Evolutionary conservation across 2,329 filamentous ascomycete species (phyloP).

Genomic region (Beauveria rudraprayagi): DNA sequence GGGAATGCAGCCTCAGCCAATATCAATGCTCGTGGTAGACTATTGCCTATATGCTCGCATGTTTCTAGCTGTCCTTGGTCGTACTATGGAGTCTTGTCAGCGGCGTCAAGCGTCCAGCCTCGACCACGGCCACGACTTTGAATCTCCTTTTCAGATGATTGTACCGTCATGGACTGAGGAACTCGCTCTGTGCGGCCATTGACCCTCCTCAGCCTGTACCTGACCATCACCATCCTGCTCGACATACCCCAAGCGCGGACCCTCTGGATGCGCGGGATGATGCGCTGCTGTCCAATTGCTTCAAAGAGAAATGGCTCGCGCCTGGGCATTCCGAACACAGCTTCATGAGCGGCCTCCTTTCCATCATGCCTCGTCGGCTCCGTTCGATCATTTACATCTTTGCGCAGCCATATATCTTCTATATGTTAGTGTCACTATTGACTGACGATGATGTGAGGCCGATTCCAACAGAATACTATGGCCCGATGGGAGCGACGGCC

Average conservation of each 20-base stretch:
- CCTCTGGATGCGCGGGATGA: conserved; percentile 22
- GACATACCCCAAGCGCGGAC: conserved; percentile 24
- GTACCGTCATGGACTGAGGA: conserved; percentile 26
- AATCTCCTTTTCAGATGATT: conserved; percentile 17
- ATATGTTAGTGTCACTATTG: conserved; percentile 1
- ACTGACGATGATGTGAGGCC: neutral
- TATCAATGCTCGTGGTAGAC: neutral
- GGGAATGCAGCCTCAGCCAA: too few relatives aligned
- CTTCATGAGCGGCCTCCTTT: neutral
- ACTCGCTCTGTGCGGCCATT: conserved; percentile 24
- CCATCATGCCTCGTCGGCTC: conserved; percentile 2
- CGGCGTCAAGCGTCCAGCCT: neutral
- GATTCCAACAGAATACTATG: conserved; percentile 9
- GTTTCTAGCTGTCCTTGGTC: neutral
- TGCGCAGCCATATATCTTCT: conserved; percentile 13
- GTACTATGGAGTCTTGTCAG: neutral
- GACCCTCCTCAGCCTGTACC: conserved; percentile 19
- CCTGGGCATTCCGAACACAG: conserved; percentile 4
- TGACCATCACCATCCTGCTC: conserved; percentile 23
- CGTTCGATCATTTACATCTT: conserved; percentile 10
- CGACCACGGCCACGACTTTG: conserved; percentile 1
- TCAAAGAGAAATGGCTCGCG: conserved; percentile 4
- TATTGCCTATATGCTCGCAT: neutral
- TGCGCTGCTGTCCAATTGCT: conserved; percentile 6
- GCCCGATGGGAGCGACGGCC: conserved; percentile 14